phyloP scores from a whole-genome alignment of 192 early-diverging fungal genomes.

The Coemansia sp. region DNA sequence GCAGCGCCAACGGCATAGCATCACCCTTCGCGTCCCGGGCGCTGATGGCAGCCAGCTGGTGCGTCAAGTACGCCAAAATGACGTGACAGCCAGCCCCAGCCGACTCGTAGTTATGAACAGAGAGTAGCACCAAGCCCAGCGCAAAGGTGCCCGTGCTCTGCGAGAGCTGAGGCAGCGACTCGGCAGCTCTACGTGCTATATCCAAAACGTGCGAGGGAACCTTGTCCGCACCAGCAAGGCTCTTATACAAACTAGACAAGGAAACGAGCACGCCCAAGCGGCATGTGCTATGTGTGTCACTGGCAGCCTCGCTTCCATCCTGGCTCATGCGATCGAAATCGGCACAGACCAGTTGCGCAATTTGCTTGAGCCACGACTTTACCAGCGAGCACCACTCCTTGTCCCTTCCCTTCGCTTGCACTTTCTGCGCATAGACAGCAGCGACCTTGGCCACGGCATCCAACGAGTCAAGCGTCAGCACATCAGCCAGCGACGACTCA shows the following conservation, averaged over 20 bases:
- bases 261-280: slow-evolving; percentile 15
- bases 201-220: background rate
- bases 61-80: slow-evolving; percentile 23
- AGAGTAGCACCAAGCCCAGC: slow-evolving; percentile 22
- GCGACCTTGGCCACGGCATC: slow-evolving; percentile 16
- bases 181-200: background rate
- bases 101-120: slow-evolving; percentile 7
- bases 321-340: background rate
- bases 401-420: background rate
- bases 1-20: slow-evolving; percentile 8
- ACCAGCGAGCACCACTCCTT: slow-evolving; percentile 26
- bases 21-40: background rate
- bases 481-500: background rate
- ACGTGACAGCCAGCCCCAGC: background rate
- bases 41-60: slow-evolving; percentile 9
- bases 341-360: background rate
- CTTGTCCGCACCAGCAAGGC: background rate
- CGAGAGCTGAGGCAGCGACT: slow-evolving; percentile 3
- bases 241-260: slow-evolving; percentile 9
- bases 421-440: slow-evolving; percentile 12
- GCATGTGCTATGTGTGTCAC: slow-evolving; percentile 1
- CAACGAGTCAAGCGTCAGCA: slow-evolving; percentile 25
- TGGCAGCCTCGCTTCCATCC: background rate
- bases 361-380: slow-evolving; percentile 15
- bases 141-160: background rate